Conservation (phyloP, 306 rosid genomes). For the Lathyrus aphaca region DNA sequence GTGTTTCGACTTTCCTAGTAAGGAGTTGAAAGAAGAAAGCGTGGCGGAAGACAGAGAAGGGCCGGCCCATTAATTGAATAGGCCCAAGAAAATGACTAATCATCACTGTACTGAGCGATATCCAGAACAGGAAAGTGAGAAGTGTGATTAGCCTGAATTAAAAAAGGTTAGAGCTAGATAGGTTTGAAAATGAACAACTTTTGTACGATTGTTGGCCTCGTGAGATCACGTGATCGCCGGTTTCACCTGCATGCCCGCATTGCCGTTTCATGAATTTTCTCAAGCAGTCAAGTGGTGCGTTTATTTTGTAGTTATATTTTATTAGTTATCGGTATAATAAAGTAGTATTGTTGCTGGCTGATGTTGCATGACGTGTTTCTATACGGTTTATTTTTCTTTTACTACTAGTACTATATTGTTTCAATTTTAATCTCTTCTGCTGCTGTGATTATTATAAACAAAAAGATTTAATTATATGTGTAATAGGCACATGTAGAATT, state of each 20-base stretch:
- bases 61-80: conserved; percentile 11
- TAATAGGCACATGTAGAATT: no score
- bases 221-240: not conserved
- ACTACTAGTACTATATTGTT: no score
- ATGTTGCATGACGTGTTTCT: no score
- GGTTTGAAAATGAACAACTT: not conserved
- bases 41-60: not conserved
- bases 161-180: not conserved
- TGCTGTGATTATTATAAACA: no score
- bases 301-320: not conserved
- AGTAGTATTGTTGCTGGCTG: no score
- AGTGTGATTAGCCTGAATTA: not conserved
- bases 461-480: no score
- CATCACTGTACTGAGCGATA: not conserved
- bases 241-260: not conserved
- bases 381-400: no score
- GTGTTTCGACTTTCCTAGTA: conserved; percentile 4
- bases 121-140: not conserved
- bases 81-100: not conserved
- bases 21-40: no score
- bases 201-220: not conserved
- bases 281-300: not conserved
- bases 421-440: no score
- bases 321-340: no score
- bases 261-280: not conserved